Evolutionary conservation across 257 asterid genomes (phyloP).

Genomic region (Solanum rostratum): DNA sequence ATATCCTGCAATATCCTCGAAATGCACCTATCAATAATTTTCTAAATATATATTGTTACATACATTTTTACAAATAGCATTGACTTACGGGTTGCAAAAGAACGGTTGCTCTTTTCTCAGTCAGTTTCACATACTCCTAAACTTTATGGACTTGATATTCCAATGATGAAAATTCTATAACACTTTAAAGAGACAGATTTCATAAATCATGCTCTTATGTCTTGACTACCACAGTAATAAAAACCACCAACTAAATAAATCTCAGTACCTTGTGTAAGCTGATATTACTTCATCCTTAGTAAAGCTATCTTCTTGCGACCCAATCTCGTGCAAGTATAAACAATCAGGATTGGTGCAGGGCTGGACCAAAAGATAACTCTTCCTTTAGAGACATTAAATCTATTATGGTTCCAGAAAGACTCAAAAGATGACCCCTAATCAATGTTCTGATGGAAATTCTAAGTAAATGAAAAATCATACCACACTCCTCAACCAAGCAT

Average conservation of each 20-base stretch:
- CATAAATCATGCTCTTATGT: neutral
- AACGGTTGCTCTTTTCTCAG: neutral
- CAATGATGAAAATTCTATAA: neutral
- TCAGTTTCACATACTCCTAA: neutral
- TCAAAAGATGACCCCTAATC: neutral
- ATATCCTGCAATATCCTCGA: neutral
- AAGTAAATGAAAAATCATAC: conserved; percentile 24
- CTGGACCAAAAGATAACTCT: conserved; percentile 28
- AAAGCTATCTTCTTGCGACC: conserved; percentile 81
- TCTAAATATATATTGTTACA: neutral
- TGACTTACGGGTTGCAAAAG: neutral
- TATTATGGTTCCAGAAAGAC: neutral
- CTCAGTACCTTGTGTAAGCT: conserved; percentile 65
- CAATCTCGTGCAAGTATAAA: conserved; percentile 80
- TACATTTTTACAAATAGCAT: neutral
- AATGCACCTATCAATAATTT: neutral
- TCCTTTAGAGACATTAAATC: neutral
- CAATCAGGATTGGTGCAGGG: conserved; percentile 91
- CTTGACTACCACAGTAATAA: neutral
- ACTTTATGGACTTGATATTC: neutral
- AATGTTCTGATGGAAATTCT: neutral
- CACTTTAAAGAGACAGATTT: neutral
- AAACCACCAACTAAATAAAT: neutral
- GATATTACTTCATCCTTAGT: conserved; percentile 90
- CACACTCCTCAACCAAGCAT: conserved; percentile 84